These are phyloP conservation scores for Stephanodiscus minutulus DNA, from an alignment of 108 stramenopile species.

Conservation along the genomic window DNA sequence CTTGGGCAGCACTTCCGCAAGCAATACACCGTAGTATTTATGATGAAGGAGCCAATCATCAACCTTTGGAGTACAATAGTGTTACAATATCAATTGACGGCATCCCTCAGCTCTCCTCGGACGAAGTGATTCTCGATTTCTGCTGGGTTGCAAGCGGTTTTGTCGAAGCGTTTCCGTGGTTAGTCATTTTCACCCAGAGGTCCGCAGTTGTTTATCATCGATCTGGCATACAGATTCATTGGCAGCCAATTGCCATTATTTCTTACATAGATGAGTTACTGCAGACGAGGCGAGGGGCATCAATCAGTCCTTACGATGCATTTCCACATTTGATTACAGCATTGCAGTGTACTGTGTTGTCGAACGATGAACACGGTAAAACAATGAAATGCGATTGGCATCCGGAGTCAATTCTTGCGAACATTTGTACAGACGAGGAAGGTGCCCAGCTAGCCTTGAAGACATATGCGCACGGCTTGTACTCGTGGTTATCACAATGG, in stretches of 20 bases:
- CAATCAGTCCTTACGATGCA: conserved; percentile 46
- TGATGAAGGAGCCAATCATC: conserved; percentile 3
- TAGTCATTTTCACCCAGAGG: conserved; percentile 56
- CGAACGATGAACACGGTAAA: conserved; percentile 53
- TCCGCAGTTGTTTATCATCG: conserved; percentile 63
- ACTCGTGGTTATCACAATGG: conserved; percentile 65
- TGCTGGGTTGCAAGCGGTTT: conserved; percentile 65
- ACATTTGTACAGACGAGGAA: conserved; percentile 60
- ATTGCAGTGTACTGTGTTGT: conserved; percentile 42
- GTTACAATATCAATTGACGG: conserved; percentile 19
- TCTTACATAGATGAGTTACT: conserved; percentile 37
- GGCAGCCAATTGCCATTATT: conserved; percentile 55
- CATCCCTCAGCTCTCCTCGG: conserved; percentile 13
- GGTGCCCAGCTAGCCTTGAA: conserved; percentile 62
- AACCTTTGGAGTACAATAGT: conserved; percentile 26
- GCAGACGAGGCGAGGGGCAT: neutral
- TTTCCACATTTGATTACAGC: conserved; percentile 64
- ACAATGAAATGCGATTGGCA: conserved; percentile 70
- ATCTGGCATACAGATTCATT: conserved; percentile 39
- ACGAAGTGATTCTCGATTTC: conserved; percentile 65
- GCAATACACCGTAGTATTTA: neutral
- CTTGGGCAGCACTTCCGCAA: conserved; percentile 37
- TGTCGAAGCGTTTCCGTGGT: conserved; percentile 66
- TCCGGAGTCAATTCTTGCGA: conserved; percentile 76
- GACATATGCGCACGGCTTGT: conserved; percentile 41